These are phyloP conservation scores for Encephalitozoon hellem DNA, from an alignment of 371 early-diverging fungal species.

Conservation along the genomic window DNA sequence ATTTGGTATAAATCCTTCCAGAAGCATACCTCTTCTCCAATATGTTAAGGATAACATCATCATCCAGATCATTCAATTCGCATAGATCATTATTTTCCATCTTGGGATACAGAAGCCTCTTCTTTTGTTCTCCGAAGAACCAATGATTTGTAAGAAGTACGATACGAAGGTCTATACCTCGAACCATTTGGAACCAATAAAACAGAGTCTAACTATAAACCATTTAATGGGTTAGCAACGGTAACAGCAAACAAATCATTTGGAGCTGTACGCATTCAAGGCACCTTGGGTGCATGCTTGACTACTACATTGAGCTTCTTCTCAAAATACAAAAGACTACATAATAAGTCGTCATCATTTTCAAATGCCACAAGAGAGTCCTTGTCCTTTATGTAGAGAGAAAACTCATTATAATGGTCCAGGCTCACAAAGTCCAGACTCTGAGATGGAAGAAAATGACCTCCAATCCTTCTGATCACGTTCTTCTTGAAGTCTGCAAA, in stretches of 20 bases:
- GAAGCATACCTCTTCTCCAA: constrained; percentile 46
- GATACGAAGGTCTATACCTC: not conserved
- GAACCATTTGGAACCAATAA: not conserved
- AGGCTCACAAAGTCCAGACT: constrained; percentile 2
- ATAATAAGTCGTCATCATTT: constrained; percentile 23
- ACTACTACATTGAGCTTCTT: constrained; percentile 12
- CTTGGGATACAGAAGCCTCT: not conserved
- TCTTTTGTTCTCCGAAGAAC: not conserved
- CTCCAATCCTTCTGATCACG: constrained; percentile 21
- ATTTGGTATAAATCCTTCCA: constrained; percentile 50
- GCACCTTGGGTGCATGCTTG: not conserved
- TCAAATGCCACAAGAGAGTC: constrained; percentile 16
- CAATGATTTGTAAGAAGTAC: not conserved
- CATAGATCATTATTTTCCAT: constrained; percentile 51
- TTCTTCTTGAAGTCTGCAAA: constrained; percentile 18
- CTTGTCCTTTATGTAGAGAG: constrained; percentile 14
- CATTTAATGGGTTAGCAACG: not conserved
- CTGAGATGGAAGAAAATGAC: constrained; percentile 22
- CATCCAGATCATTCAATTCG: constrained; percentile 33
- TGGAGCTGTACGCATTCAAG: not conserved
- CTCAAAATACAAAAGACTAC: constrained; percentile 30
- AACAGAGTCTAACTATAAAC: not conserved
- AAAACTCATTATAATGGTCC: constrained; percentile 34
- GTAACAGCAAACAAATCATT: not conserved
- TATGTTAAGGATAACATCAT: constrained; percentile 36